Conservation (phyloP, 1,284 basidiomycete genomes). For the Ganoderma resinaceum region DNA sequence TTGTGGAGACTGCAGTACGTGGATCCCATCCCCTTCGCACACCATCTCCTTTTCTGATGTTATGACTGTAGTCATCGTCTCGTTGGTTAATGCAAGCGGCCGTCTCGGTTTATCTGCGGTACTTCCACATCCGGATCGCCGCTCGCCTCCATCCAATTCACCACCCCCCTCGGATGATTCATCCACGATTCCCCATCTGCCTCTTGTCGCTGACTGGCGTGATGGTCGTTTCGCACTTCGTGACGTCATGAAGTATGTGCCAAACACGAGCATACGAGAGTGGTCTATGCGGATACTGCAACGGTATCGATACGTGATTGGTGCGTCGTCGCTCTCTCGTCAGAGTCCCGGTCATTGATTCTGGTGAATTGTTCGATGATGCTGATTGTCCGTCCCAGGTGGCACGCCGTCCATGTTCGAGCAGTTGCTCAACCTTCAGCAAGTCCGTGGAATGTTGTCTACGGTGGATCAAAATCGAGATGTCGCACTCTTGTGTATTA, state of each 20-base stretch:
- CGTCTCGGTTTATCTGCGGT: conserved; percentile 51
- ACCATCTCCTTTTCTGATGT: not conserved
- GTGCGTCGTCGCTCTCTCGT: conserved; percentile 26
- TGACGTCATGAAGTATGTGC: conserved; percentile 43
- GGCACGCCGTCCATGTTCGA: conserved; percentile 37
- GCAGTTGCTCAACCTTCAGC: conserved; percentile 27
- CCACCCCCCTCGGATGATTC: conserved; percentile 16
- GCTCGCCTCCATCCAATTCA: conserved; percentile 24
- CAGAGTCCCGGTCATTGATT: not conserved
- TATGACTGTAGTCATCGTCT: conserved; percentile 47
- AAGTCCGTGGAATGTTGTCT: conserved; percentile 23
- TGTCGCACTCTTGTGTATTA: conserved; percentile 38
- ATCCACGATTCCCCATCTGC: conserved; percentile 45
- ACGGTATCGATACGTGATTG: conserved; percentile 50
- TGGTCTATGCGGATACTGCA: conserved; percentile 51
- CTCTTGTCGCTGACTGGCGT: conserved; percentile 44
- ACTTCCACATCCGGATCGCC: conserved; percentile 44
- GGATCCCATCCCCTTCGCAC: not conserved
- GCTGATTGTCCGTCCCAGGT: conserved; percentile 17
- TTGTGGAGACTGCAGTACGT: conserved; percentile 59
- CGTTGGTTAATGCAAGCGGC: conserved; percentile 52
- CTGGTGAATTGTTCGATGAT: not conserved
- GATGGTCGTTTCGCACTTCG: conserved; percentile 50
- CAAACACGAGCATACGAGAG: conserved; percentile 43
- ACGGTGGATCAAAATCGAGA: conserved; percentile 25